phyloP scores from a whole-genome alignment of 1,139 yeast species.

The Magnusiomyces paraingens region DNA sequence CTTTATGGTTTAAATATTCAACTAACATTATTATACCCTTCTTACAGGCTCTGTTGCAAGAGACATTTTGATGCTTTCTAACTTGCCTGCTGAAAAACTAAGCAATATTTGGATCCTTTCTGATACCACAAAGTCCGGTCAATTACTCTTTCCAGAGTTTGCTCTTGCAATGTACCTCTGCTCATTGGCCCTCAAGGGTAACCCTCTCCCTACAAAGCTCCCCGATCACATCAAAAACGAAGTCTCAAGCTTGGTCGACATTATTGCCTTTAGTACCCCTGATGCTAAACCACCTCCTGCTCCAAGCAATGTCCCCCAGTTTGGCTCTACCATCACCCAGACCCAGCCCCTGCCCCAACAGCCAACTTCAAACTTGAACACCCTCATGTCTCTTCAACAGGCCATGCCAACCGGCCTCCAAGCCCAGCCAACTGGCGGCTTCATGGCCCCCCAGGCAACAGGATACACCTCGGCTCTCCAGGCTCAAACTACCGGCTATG shows the following conservation, averaged over 20 bases:
- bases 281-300: conserved; percentile 39
- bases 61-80: conserved; percentile 72
- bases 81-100: conserved; percentile 64
- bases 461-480: conserved; percentile 29
- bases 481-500: conserved; percentile 37
- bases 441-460: conserved; percentile 37
- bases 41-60: conserved; percentile 53
- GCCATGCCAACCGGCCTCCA: conserved; percentile 37
- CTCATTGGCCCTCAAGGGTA: conserved; percentile 70
- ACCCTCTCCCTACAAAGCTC: conserved; percentile 61
- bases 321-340: conserved; percentile 19
- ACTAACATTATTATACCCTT: background rate
- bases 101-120: conserved; percentile 89
- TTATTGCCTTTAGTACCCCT: conserved; percentile 74
- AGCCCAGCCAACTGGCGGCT: conserved; percentile 24
- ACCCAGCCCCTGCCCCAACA: conserved; percentile 21
- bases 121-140: conserved; percentile 82
- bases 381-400: conserved; percentile 36
- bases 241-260: conserved; percentile 81
- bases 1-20: background rate
- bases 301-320: conserved; percentile 31
- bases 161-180: conserved; percentile 89
- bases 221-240: conserved; percentile 75
- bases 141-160: conserved; percentile 86
- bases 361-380: conserved; percentile 25